phyloP scores from a whole-genome alignment of 257 asterid genomes.

The Nicotiana knightiana region DNA sequence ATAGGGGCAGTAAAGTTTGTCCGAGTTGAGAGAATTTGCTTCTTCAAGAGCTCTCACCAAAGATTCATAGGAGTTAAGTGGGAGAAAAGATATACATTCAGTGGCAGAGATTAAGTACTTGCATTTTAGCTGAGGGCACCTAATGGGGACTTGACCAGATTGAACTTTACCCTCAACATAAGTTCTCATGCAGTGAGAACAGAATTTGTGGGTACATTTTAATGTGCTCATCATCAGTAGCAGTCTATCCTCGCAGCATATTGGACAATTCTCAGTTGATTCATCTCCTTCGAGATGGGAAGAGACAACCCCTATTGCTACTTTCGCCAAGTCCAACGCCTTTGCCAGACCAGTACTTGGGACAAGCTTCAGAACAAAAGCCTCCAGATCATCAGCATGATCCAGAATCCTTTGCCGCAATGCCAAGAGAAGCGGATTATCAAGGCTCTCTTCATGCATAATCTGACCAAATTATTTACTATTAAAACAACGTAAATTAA shows the following conservation, averaged over 20 bases:
- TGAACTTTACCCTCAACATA: conserved; percentile 69
- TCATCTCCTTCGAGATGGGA: conserved; percentile 33
- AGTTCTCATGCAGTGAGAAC: conserved; percentile 83
- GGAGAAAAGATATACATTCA: conserved; percentile 65
- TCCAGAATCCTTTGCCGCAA: conserved; percentile 66
- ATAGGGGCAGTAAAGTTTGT: conserved; percentile 57
- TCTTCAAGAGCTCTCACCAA: conserved; percentile 57
- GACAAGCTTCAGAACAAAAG: conserved; percentile 48
- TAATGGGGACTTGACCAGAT: conserved; percentile 52
- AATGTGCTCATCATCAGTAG: conserved; percentile 56
- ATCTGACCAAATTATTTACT: conserved; percentile 36
- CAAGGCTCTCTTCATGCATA: conserved; percentile 43
- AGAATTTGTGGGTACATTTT: conserved; percentile 84
- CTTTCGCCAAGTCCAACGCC: conserved; percentile 67
- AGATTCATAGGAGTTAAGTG: conserved; percentile 56
- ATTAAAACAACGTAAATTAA: neutral
- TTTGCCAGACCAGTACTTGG: conserved; percentile 29
- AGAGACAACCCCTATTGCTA: conserved; percentile 77
- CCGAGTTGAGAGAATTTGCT: conserved; percentile 34
- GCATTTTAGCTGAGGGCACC: conserved; percentile 79
- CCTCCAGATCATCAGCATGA: conserved; percentile 47
- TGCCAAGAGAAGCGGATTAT: conserved; percentile 64
- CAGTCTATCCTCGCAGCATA: conserved; percentile 78
- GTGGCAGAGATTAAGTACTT: conserved; percentile 53
- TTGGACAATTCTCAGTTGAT: conserved; percentile 55